These are phyloP conservation scores for Polygonum aviculare DNA, from an alignment of 148 eudicot species.

Conservation along the genomic window DNA sequence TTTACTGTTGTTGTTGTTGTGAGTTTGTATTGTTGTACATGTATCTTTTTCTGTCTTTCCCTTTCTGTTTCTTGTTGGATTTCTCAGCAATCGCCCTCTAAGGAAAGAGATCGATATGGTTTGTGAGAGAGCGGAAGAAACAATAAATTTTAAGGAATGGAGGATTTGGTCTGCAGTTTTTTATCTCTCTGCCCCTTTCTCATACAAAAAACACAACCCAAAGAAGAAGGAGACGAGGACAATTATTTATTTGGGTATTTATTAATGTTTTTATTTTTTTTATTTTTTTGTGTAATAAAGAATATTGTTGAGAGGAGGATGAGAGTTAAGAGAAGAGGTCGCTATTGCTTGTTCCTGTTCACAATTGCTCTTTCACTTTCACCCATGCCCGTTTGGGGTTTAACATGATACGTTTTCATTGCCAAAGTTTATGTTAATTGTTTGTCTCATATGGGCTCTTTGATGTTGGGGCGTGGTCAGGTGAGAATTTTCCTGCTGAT, in stretches of 20 bases:
- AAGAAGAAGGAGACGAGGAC: not conserved
- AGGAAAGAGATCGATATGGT: not conserved
- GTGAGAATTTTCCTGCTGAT: too few species aligned
- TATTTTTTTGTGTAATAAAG: not conserved
- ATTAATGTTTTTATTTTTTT: not conserved
- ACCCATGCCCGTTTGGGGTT: not conserved
- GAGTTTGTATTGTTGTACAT: not conserved
- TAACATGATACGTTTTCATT: not conserved
- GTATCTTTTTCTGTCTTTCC: too few species aligned
- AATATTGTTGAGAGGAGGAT: too few species aligned
- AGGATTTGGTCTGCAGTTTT: not conserved
- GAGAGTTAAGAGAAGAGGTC: not conserved
- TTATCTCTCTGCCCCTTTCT: not conserved
- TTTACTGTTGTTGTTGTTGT: not conserved
- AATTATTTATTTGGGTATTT: not conserved
- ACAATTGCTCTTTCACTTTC: not conserved
- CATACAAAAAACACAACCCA: not conserved
- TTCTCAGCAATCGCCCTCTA: not conserved
- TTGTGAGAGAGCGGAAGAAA: not conserved
- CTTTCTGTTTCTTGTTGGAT: too few species aligned
- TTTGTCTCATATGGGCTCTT: too few species aligned
- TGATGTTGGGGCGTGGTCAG: too few species aligned
- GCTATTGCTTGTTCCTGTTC: conserved; percentile 5
- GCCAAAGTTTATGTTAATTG: not conserved
- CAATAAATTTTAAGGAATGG: not conserved